phyloP scores from a whole-genome alignment of 2,329 filamentous ascomycete species.

The Proliferodiscus dingleyae region DNA sequence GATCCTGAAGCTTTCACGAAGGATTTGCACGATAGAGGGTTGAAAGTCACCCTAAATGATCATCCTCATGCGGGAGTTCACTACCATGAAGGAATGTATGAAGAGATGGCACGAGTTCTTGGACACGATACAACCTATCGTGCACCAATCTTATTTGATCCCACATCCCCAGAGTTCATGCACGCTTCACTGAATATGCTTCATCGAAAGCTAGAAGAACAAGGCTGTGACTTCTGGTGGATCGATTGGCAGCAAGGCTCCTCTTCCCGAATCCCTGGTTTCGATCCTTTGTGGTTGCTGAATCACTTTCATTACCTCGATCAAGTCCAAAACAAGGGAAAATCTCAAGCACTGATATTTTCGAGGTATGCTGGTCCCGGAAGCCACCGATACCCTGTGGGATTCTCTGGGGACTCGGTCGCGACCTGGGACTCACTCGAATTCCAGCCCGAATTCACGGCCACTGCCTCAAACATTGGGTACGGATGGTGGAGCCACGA shows the following conservation, averaged over 20 bases:
- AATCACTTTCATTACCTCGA: conserved; percentile 62
- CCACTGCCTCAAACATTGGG: conserved; percentile 61
- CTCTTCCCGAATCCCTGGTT: conserved; percentile 47
- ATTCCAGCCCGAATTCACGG: conserved; percentile 64
- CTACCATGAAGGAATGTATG: conserved; percentile 51
- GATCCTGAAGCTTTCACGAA: conserved; percentile 48
- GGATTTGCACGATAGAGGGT: conserved; percentile 45
- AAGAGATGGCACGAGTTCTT: conserved; percentile 47
- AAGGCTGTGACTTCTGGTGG: conserved; percentile 62
- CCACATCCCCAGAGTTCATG: conserved; percentile 48
- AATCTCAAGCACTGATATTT: conserved; percentile 41
- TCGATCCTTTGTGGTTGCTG: conserved; percentile 60
- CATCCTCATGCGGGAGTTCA: conserved; percentile 57
- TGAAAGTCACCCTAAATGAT: conserved; percentile 55
- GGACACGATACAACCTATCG: conserved; percentile 45
- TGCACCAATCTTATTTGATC: conserved; percentile 52
- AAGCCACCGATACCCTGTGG: conserved; percentile 59
- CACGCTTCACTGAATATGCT: conserved; percentile 55
- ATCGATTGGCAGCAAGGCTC: conserved; percentile 63
- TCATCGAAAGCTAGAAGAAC: conserved; percentile 49
- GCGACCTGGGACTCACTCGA: conserved; percentile 55
- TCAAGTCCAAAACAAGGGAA: conserved; percentile 39
- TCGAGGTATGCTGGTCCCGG: conserved; percentile 59
- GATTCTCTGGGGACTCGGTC: conserved; percentile 58
- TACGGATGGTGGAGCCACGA: conserved; percentile 68